phyloP scores from a whole-genome alignment of 208 protist species.

The Crithidia thermophila region DNA sequence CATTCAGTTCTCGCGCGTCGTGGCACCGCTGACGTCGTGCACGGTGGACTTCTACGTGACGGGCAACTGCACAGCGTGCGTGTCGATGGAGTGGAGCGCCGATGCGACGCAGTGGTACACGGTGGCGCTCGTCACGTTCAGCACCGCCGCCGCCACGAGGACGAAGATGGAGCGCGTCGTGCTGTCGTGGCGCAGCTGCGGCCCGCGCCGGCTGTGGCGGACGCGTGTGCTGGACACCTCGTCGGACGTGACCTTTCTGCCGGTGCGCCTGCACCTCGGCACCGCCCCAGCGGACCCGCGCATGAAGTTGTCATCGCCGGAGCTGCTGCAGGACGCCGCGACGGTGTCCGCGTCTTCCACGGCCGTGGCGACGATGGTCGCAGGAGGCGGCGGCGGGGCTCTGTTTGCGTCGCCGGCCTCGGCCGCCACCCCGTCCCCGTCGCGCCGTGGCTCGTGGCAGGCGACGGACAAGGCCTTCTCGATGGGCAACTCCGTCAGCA shows the following conservation, averaged over 20 bases:
- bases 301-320: conserved; percentile 8
- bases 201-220: conserved; percentile 22
- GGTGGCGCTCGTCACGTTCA: conserved; percentile 20
- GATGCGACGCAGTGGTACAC: conserved; percentile 28
- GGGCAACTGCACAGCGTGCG: conserved; percentile 10
- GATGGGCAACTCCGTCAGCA: not conserved
- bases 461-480: not conserved
- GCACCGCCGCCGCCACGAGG: not conserved
- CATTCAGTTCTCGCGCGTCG: conserved; percentile 5
- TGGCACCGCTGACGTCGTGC: conserved; percentile 18
- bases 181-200: conserved; percentile 29
- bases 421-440: not conserved
- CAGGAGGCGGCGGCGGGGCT: no score
- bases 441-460: conserved; percentile 6
- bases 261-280: conserved; percentile 22
- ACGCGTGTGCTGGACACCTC: conserved; percentile 25
- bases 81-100: conserved; percentile 51
- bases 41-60: conserved; percentile 19
- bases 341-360: no score
- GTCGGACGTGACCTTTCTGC: conserved; percentile 20
- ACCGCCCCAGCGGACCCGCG: conserved; percentile 10
- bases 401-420: not conserved
- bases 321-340: conserved; percentile 2
- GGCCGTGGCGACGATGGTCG: no score
- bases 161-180: conserved; percentile 1